Evolutionary conservation across 495 filamentous ascomycete species (phyloP), one percentile per base, ranked within the genome.

Genomic region (Echria macrotheca): DNA sequence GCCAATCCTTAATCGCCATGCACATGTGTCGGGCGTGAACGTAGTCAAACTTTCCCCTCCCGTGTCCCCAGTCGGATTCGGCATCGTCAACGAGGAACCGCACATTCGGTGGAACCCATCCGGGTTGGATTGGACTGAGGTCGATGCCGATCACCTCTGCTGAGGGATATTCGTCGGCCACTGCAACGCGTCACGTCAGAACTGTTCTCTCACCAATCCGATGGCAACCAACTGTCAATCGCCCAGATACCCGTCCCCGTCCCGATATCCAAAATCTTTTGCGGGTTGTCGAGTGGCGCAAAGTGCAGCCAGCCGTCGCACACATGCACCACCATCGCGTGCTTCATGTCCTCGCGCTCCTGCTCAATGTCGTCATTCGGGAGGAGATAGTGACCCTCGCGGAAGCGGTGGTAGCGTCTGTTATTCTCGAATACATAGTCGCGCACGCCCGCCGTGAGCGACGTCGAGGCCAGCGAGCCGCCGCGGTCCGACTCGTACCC

Each of bases 211-310:
- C 7, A 7, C 5, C 17, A 3, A 33, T 19, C 2, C 5, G 8
- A 39, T n/a, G 10, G 21, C 1, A 37, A 25, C 9, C 18, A 52
- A 70, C 67, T 79, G 42, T 73, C 80, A 51, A 82, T 71, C 5
- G 77, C 76, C 78, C 78, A 84, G 40, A 80, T 80, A 11, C 80
- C 80, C 9, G 80, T 83, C 5, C 80, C 80, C 1, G 78, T 82
- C 26, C 79, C 79, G 33, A 82, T 67, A 44, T 83, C 80, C 28
- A 82, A 64, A 10, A 82, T 66, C 25, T 69, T 66, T 9, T 70
- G 64, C 1, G 74, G 71, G 31, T 72, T 63, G n/a, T 64, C 50
- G 23, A 71, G 53, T 14, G 72, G 80, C n/a, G 79, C 72, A 29
- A 71, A 66, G 53, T 75, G 71, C 17, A 84, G 63, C 33, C 52